These are phyloP conservation scores for Apostasia shenzhenica DNA, from an alignment of 106 monocot species.

Conservation along the genomic window DNA sequence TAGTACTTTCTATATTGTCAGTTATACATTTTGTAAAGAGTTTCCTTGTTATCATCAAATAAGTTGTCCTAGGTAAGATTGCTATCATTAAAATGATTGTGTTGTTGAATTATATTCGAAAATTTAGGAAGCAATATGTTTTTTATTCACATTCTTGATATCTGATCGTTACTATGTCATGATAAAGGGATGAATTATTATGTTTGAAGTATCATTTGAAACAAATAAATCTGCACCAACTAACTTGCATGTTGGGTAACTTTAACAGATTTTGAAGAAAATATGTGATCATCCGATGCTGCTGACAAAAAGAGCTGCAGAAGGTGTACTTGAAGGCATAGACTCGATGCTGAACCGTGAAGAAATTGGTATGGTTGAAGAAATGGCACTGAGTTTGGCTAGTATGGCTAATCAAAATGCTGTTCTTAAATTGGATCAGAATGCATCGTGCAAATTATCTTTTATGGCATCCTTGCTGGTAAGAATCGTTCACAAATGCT, in stretches of 20 bases:
- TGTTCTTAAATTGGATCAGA: conserved; percentile 35
- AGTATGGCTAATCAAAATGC: conserved; percentile 35
- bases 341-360: conserved; percentile 70
- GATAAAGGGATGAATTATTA: too few relatives aligned
- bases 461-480: conserved; percentile 85
- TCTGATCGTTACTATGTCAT: too few relatives aligned
- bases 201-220: too few relatives aligned
- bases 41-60: too few relatives aligned
- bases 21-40: too few relatives aligned
- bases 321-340: conserved; percentile 96
- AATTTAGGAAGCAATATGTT: too few relatives aligned
- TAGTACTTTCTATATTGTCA: too few relatives aligned
- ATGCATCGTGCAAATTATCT: conserved; percentile 79
- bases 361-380: conserved; percentile 72
- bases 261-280: conserved; percentile 86
- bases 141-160: too few relatives aligned
- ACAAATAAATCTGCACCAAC: too few relatives aligned
- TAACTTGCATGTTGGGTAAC: not conserved
- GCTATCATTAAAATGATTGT: too few relatives aligned
- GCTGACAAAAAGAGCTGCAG: conserved; percentile 83
- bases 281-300: conserved; percentile 96
- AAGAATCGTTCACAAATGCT: conserved; percentile 3
- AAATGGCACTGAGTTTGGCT: conserved; percentile 66
- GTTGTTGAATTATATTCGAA: too few relatives aligned
- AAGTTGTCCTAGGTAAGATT: too few relatives aligned